Conservation (phyloP, 1,139 yeast species). For the Suzukiozyma palmioleophila region DNA sequence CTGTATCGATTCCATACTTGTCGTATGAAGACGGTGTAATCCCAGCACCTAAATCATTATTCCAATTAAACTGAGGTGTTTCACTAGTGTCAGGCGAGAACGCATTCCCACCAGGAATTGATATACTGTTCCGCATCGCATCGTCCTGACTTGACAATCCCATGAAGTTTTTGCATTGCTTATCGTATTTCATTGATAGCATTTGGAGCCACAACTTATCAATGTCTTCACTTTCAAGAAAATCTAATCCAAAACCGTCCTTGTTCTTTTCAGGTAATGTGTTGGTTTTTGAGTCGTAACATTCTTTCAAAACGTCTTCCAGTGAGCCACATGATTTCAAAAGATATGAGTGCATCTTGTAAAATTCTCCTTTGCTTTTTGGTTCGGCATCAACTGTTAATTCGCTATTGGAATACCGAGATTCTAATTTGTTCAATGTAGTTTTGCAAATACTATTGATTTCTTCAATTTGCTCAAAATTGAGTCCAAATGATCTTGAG, state of each 20-base stretch:
- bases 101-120: no score
- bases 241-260: conserved; percentile 19
- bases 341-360: conserved; percentile 1
- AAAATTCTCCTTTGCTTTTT: conserved; percentile 3
- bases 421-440: conserved; percentile 18
- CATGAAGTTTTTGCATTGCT: conserved; percentile 1
- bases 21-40: conserved; percentile 1
- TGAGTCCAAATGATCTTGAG: conserved; percentile 11
- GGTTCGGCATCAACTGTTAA: conserved; percentile 2
- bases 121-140: not conserved
- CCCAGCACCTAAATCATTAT: not conserved
- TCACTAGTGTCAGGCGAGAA: not conserved
- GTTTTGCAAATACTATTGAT: conserved; percentile 25
- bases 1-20: not conserved
- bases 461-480: conserved; percentile 24
- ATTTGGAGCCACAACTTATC: conserved; percentile 40
- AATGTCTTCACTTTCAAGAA: conserved; percentile 29
- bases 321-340: not conserved
- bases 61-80: not conserved
- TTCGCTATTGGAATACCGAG: conserved; percentile 5
- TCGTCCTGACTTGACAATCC: not conserved
- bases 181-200: conserved; percentile 28
- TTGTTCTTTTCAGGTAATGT: not conserved
- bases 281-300: not conserved
- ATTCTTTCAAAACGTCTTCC: not conserved